Percentiles rank a stretch among this genome's conserved stretches.
Evolutionary conservation across 441 rosid species (phyloP).

Genomic region (Bruguiera hainesii): DNA sequence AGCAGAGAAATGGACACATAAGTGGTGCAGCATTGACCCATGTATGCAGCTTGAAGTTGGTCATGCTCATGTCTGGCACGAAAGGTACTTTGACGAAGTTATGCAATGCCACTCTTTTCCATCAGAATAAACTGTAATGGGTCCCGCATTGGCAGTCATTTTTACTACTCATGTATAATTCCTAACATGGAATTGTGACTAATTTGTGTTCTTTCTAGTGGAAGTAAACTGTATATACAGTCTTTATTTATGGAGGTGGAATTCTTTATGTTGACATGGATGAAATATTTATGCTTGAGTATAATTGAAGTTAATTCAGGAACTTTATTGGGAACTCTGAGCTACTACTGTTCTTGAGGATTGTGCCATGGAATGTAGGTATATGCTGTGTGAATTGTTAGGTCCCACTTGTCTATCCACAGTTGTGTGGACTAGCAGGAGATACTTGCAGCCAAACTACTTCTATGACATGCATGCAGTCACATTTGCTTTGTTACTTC

Average conservation of each 20-base stretch:
- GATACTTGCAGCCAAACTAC: too few relatives aligned
- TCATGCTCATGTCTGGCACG: slow-evolving; percentile 98
- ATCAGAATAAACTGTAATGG: not conserved
- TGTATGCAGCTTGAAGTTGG: slow-evolving; percentile 71
- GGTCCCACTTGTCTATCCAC: not conserved
- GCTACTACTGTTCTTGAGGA: not conserved
- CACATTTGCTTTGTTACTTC: too few relatives aligned
- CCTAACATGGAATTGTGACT: not conserved
- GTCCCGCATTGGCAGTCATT: slow-evolving; percentile 1
- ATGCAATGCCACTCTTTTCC: not conserved
- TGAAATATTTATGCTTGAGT: not conserved
- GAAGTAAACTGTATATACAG: not conserved
- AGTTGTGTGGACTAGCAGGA: too few relatives aligned
- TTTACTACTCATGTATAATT: slow-evolving; percentile 4
- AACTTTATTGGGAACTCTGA: not conserved
- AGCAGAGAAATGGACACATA: slow-evolving; percentile 95
- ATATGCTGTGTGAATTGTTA: not conserved
- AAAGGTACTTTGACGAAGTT: slow-evolving; percentile 47
- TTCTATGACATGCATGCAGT: too few relatives aligned
- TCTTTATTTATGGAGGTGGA: not conserved
- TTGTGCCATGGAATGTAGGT: not conserved
- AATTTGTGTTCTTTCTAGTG: not conserved
- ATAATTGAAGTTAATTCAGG: not conserved
- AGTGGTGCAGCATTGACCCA: slow-evolving; percentile 95
- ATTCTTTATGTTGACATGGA: too few relatives aligned